These are phyloP conservation scores for Harrya chromipes DNA, from an alignment of 768 basidiomycete species.

Conservation along the genomic window DNA sequence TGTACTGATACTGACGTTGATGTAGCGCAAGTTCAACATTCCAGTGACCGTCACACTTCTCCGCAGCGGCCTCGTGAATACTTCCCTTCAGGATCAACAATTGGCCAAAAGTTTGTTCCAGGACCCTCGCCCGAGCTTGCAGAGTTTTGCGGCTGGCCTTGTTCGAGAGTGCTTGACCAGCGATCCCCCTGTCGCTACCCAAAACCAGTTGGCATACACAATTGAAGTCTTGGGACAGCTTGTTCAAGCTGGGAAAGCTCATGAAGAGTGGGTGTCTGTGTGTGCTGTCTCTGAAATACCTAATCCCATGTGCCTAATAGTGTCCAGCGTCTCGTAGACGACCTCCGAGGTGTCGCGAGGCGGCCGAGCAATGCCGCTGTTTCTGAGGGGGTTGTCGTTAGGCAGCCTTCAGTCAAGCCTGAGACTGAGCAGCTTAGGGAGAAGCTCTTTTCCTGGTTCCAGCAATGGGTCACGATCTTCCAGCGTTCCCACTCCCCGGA, in stretches of 20 bases:
- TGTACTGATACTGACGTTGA: constrained; percentile 6
- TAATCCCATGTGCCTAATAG: constrained; percentile 35
- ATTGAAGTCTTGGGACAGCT: constrained; percentile 81
- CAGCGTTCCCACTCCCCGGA: constrained; percentile 88
- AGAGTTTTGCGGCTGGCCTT: constrained; percentile 79
- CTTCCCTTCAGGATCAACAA: constrained; percentile 81
- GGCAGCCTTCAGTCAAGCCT: constrained; percentile 55
- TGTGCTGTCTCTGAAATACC: not conserved
- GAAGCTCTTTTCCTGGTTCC: constrained; percentile 76
- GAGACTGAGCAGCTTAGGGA: constrained; percentile 75
- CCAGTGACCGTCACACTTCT: constrained; percentile 89
- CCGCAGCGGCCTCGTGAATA: constrained; percentile 75
- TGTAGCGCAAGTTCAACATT: constrained; percentile 92
- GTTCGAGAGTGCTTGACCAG: constrained; percentile 83
- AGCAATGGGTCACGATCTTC: constrained; percentile 95
- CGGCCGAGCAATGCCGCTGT: constrained; percentile 38
- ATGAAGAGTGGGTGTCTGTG: constrained; percentile 69
- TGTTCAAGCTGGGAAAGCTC: constrained; percentile 69
- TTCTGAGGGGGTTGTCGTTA: constrained; percentile 36
- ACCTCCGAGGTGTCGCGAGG: constrained; percentile 68
- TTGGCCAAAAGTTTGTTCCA: constrained; percentile 80
- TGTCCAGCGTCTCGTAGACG: constrained; percentile 71
- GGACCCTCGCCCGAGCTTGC: constrained; percentile 71
- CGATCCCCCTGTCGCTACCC: constrained; percentile 77
- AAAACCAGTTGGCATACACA: constrained; percentile 73